Base-by-base conservation (phyloP, 768 basidiomycete species). In the Tricholoma saponaceum region DNA sequence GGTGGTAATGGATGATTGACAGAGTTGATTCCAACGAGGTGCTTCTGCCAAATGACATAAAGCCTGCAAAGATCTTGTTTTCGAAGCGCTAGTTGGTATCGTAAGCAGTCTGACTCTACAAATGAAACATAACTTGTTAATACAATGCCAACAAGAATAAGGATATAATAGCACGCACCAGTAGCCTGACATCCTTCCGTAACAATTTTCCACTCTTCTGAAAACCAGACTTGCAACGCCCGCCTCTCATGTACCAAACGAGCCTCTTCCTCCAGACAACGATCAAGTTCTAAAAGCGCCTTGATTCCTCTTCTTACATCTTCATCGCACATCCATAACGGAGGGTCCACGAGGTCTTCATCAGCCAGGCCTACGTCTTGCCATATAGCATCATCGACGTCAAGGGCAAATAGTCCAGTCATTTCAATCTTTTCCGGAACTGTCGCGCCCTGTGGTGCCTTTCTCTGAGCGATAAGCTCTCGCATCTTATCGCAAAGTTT, bases 341-440 rank as follows among this genome's bases (percentile, higher is more conserved):
- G 64, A 32, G 30, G 30, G 30, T 32, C 30, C 10, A 60, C 16
- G 20, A 49, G 43, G 50, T 43, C 25, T 41, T 68, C 61, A 22
- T 70, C 66, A 37, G 59, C 62, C 18, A 75, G 60, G 1, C 70
- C 70, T 44, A 65, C 18, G 53, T 73, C 69, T 51, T 72, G 65
- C 72, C 74, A 76, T 16, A 75, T 72, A 16, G 62, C 59, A 58
- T 73, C 71, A 64, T 74, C 72, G 25, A 76, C 70, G 63, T 75
- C 72, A 0, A 76, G 61, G 1, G 56, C 54, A 43, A 68, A 76
- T 3, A 76, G 46, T 1, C 61, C 59, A 10, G 64, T 52, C 9
- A 25, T 25, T 0, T 61, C 55, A 32, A 75, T 70, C 6, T 50
- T 51, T 4, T 52, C 41, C 13, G 72, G 74, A 0, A 58, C 51